These are phyloP conservation scores for Candida tallmaniae DNA, from an alignment of 805 yeast species.

Conservation along the genomic window DNA sequence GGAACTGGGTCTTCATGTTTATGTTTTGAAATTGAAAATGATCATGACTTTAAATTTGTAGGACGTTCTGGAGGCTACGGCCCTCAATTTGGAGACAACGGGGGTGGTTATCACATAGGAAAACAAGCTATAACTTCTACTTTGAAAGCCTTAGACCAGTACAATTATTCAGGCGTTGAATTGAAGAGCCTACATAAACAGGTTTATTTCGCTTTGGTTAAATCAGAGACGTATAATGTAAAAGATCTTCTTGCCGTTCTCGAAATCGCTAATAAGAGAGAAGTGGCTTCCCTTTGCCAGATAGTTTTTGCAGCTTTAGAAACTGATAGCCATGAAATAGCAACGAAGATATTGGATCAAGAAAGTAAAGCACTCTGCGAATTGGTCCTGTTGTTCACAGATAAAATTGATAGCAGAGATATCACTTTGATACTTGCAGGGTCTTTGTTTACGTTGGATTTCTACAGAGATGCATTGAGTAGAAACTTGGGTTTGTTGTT, in stretches of 20 bases:
- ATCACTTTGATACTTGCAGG: slow-evolving; percentile 3
- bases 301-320: slow-evolving; percentile 1
- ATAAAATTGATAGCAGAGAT: background rate
- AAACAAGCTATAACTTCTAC: slow-evolving; percentile 1
- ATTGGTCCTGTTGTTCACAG: background rate
- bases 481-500: background rate
- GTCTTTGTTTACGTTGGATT: background rate
- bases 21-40: background rate
- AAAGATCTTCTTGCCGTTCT: background rate
- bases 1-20: slow-evolving; percentile 2
- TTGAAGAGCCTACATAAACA: slow-evolving; percentile 1
- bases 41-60: background rate
- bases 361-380: background rate
- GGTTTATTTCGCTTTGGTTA: background rate
- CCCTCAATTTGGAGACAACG: slow-evolving; percentile 2
- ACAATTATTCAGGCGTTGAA: background rate
- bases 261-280: background rate
- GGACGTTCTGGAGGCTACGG: slow-evolving; percentile 4
- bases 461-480: background rate
- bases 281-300: background rate
- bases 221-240: background rate
- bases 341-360: background rate
- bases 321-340: background rate
- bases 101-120: slow-evolving; percentile 2
- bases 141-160: background rate